Conservation (phyloP, 768 basidiomycete genomes). For the Panus rudis region DNA sequence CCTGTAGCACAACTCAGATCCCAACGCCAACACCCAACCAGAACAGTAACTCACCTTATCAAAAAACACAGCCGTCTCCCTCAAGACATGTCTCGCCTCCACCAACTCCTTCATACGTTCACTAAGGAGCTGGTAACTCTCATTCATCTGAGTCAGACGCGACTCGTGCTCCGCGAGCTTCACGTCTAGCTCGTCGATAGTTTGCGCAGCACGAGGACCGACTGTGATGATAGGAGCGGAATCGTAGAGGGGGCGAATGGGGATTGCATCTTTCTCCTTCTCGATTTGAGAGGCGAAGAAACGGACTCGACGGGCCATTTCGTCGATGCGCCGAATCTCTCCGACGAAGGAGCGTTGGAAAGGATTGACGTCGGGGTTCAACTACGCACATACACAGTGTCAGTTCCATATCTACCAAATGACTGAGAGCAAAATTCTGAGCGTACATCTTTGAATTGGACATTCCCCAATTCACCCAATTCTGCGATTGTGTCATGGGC, state of each 20-base stretch:
- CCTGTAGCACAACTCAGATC: conserved; percentile 36
- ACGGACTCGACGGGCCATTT: conserved; percentile 90
- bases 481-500: conserved; percentile 95
- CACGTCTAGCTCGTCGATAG: conserved; percentile 87
- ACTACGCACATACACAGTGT: conserved; percentile 39
- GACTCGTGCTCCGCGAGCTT: conserved; percentile 83
- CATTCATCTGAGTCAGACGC: conserved; percentile 84
- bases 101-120: conserved; percentile 81
- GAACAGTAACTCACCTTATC: conserved; percentile 51
- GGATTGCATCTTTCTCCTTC: conserved; percentile 76
- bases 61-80: conserved; percentile 96
- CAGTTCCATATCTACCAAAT: background rate
- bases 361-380: conserved; percentile 92
- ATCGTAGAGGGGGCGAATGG: conserved; percentile 80
- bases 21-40: background rate
- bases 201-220: conserved; percentile 89
- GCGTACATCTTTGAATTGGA: conserved; percentile 95
- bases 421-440: conserved; percentile 2
- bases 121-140: conserved; percentile 82
- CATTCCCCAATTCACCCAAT: conserved; percentile 90
- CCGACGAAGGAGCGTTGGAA: conserved; percentile 98
- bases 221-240: conserved; percentile 82
- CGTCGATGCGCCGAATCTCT: conserved; percentile 91
- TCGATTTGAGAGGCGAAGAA: conserved; percentile 85
- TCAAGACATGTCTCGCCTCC: conserved; percentile 90